phyloP scores from a whole-genome alignment of 345 rosid species.

The Gossypium ekmanianum region DNA sequence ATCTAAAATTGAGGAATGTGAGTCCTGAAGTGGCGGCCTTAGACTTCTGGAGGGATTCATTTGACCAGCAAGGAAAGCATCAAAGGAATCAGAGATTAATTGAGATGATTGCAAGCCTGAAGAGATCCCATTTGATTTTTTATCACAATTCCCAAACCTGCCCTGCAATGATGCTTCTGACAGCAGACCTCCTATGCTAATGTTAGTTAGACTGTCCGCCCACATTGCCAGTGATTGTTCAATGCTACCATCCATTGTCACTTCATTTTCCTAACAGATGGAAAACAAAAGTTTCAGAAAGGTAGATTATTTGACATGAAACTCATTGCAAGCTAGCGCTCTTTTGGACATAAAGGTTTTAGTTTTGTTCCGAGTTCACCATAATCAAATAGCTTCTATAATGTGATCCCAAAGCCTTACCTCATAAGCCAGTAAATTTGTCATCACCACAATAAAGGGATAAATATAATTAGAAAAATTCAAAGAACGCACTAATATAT shows the following conservation, averaged over 20 bases:
- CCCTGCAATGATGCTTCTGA: constrained; percentile 8
- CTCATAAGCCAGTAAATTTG: neutral
- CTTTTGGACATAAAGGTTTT: neutral
- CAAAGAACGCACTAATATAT: neutral
- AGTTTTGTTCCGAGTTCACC: neutral
- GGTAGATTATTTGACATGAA: constrained; percentile 16
- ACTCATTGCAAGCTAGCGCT: neutral
- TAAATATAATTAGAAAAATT: neutral
- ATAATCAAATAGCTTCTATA: constrained; percentile 1
- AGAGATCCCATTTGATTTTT: constrained; percentile 30
- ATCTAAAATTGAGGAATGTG: constrained; percentile 67
- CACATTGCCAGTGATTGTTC: constrained; percentile 46
- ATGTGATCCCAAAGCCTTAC: neutral
- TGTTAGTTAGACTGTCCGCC: constrained; percentile 59
- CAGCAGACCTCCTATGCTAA: constrained; percentile 66
- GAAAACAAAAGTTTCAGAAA: constrained; percentile 5
- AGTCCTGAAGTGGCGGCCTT: constrained; percentile 29
- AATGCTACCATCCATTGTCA: constrained; percentile 22
- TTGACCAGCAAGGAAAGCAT: constrained; percentile 58
- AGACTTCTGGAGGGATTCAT: constrained; percentile 36
- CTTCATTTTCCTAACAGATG: constrained; percentile 41
- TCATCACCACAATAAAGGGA: neutral
- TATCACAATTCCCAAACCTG: constrained; percentile 1
- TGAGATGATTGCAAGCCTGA: constrained; percentile 43
- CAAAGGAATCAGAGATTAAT: constrained; percentile 63